phyloP scores from a whole-genome alignment of 2,329 filamentous ascomycete genomes.

The Lasiodiplodia sp. region DNA sequence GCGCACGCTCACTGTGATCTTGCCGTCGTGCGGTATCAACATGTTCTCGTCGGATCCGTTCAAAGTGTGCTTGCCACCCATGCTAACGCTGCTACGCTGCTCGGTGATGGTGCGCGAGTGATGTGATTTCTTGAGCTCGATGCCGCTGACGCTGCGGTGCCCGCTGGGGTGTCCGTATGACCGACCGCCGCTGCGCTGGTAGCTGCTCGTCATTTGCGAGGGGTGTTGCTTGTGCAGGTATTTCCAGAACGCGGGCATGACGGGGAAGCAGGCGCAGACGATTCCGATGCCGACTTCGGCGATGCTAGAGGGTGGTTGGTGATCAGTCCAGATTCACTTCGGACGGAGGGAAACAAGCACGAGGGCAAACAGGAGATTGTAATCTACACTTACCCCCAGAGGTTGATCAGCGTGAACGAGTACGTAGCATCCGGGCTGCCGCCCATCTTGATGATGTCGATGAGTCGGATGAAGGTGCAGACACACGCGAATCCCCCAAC shows the following conservation, averaged over 20 bases:
- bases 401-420: constrained; percentile 46
- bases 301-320: constrained; percentile 28
- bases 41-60: constrained; percentile 18
- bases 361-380: not conserved
- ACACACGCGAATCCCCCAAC: constrained; percentile 49
- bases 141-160: not conserved
- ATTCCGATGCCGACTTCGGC: constrained; percentile 33
- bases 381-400: constrained; percentile 46
- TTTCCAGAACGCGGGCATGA: constrained; percentile 22
- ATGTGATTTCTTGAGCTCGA: constrained; percentile 21
- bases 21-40: not conserved
- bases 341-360: not conserved
- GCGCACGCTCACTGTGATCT: constrained; percentile 2
- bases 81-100: not conserved
- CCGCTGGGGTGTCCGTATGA: not conserved
- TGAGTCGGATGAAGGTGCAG: constrained; percentile 49
- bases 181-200: not conserved
- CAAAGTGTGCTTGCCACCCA: not conserved
- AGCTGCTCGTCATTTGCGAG: not conserved
- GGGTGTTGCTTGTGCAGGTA: constrained; percentile 19
- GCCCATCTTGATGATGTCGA: constrained; percentile 45
- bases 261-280: constrained; percentile 33
- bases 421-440: constrained; percentile 43
- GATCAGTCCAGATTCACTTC: not conserved
- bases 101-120: not conserved